Conservation (phyloP, 495 filamentous ascomycete species). For the Talaromyces adpressus region DNA sequence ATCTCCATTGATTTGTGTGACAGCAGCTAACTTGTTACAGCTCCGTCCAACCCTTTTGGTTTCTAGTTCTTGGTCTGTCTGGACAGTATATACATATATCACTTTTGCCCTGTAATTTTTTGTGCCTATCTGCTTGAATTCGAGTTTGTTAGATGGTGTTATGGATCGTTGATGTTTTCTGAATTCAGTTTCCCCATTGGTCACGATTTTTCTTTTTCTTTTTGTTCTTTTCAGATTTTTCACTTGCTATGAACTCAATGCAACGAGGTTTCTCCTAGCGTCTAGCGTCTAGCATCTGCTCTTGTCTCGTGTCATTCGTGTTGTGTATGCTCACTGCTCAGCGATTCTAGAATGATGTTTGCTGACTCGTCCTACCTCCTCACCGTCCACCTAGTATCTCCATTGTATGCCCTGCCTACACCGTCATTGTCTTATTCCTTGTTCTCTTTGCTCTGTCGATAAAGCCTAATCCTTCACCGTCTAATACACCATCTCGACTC, state of each 20-base stretch:
- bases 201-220: neutral
- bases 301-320: neutral
- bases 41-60: constrained; percentile 87
- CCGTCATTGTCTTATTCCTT: neutral
- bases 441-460: neutral
- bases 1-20: neutral
- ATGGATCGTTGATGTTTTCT: neutral
- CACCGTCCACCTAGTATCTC: neutral
- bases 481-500: neutral
- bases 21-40: constrained; percentile 32
- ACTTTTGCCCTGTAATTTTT: constrained; percentile 3
- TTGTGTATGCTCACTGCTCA: neutral
- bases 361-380: neutral
- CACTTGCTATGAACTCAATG: constrained; percentile 4
- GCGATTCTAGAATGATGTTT: constrained; percentile 8
- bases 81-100: constrained; percentile 4
- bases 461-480: neutral
- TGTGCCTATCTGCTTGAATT: neutral
- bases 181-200: neutral
- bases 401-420: neutral
- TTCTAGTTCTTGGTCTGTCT: constrained; percentile 34
- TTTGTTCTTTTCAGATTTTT: neutral
- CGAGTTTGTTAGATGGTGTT: constrained; percentile 2
- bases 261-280: constrained; percentile 5
- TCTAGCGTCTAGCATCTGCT: constrained; percentile 8